Evolutionary conservation across 1,139 yeast genomes (phyloP), one percentile per base, ranked within the genome.

Genomic region (Blastobotrys buckinghamii): DNA sequence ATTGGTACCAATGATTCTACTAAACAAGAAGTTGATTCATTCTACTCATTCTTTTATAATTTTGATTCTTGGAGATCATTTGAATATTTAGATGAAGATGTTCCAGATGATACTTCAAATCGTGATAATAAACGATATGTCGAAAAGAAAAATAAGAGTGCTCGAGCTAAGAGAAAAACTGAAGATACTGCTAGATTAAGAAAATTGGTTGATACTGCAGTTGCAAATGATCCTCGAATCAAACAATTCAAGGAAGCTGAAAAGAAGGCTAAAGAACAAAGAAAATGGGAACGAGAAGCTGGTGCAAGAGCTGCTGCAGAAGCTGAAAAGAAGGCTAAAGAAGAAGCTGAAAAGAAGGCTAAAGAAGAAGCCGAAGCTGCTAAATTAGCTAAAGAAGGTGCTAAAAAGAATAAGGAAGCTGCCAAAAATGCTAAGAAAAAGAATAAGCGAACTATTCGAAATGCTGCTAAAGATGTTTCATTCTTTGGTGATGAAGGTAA

Each of bases 91-190:
- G 99, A 92, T 67, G 98, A 92, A 75, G 99, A 92, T 68, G 97
- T 90, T 65, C 99, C 99, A 59, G 99, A 92, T 75, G 99, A 92
- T 73, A 86, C 97, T 55, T 87, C 96, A 55, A 94, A 92, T 81
- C 89, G 99, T 78, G 98, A 92, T 70, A 95, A 92, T 79, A 92
- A 92, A 78, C 95, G 99, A 75, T 87, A 89, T 76, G 84, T 90
- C 62, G 98, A 92, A 75, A 88, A 92, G 77, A 92, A 94, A 79
- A 92, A 92, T 77, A 79, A 87, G 71, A 90, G 96, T 59, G 88
- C 95, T 55, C 87, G 99, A 76, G 86, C 86, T 77, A 92, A 92
- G 84, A 86, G 81, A 78, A 94, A 94, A 83, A 90, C 92, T 66
- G 97, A 92, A 66, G 99, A 92, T 71, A 90, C 85, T 74, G 87